Base-by-base conservation (phyloP, 352 stramenopile genomes). In the Phytopythium boreale region DNA sequence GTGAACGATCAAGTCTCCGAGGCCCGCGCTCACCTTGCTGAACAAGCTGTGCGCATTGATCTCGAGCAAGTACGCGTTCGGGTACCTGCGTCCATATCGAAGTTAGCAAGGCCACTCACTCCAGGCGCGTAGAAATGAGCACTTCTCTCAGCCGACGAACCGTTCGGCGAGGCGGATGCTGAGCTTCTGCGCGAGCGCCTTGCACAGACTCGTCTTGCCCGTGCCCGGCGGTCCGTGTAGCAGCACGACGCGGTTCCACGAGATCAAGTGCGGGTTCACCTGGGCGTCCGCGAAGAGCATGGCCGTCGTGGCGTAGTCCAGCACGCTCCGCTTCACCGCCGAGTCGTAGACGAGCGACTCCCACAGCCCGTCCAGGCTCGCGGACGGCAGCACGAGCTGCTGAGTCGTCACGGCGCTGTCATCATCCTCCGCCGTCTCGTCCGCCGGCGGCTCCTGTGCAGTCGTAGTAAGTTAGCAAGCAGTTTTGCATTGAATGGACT, bases 41-140 rank as follows among this genome's bases (percentile, higher is more conserved):
- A 98, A 98, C 12, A 98, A 81, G 27, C 86, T 97, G 72, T 98
- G 93, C 11, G 89, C 91, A 31, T 98, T 97, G 59, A 98, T 95
- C 67, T 98, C 93, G 15, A 98, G 66, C 24, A 98, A 64, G 27
- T 86, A 76, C 22, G 87, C 84, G 39, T 80, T 85, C 22, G 76
- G 70, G 46, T 79, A 92, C 64, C 83, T 90, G 62, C 10, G 26
- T 15, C 22, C 31, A 26, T 20, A 66, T 29, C 47, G 51, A 12
- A 17, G 31, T 52, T 20, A 53, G 49, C 6, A 60, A 51, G 1
- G 3, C 51, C 22, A 63, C 22, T 62, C 20, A 68, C 43, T 10
- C 34, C 34, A 15, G 1, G 34, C 2, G 34, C 34, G 1, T 39
- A 39, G 34, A 49, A 24, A 4, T 59, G 2, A 59, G 24, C 14